Evolutionary conservation across 192 early-diverging fungal species (phyloP).

Genomic region (Phlyctochytrium planicorne): DNA sequence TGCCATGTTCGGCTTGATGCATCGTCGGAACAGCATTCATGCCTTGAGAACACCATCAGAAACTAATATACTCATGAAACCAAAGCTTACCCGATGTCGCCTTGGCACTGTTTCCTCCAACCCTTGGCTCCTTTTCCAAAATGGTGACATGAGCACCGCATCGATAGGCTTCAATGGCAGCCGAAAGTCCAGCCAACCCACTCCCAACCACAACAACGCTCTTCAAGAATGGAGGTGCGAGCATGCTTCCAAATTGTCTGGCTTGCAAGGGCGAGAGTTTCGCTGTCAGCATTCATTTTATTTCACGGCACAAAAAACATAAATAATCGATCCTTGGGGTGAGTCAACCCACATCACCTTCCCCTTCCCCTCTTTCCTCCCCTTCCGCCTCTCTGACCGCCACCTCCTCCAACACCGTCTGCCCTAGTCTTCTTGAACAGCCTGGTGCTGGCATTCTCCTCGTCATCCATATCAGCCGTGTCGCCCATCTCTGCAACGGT

Average conservation of each 20-base stretch:
- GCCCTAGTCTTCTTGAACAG: conserved; percentile 29
- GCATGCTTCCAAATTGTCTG: not conserved
- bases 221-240: not conserved
- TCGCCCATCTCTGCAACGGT: conserved; percentile 17
- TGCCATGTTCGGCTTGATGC: not conserved
- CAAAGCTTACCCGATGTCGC: conserved; percentile 74
- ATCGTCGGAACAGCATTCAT: conserved; percentile 17
- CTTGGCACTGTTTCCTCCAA: conserved; percentile 82
- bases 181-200: conserved; percentile 72
- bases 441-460: conserved; percentile 26
- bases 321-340: too few relatives aligned
- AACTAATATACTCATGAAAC: not conserved
- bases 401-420: conserved; percentile 24
- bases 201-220: conserved; percentile 67
- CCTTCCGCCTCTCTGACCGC: conserved; percentile 17
- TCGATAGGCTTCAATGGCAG: conserved; percentile 52
- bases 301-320: too few relatives aligned
- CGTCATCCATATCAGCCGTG: conserved; percentile 34
- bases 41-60: conserved; percentile 7
- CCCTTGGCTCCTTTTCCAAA: conserved; percentile 69
- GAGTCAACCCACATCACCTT: too few relatives aligned
- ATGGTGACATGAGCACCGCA: conserved; percentile 57
- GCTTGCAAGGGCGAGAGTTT: not conserved
- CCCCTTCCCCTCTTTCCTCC: conserved; percentile 1
- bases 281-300: not conserved